Percentiles rank a stretch among this genome's conserved stretches.
These are phyloP conservation scores for Penicillium mononematosum DNA, from an alignment of 495 filamentous ascomycete genomes.

Conservation along the genomic window DNA sequence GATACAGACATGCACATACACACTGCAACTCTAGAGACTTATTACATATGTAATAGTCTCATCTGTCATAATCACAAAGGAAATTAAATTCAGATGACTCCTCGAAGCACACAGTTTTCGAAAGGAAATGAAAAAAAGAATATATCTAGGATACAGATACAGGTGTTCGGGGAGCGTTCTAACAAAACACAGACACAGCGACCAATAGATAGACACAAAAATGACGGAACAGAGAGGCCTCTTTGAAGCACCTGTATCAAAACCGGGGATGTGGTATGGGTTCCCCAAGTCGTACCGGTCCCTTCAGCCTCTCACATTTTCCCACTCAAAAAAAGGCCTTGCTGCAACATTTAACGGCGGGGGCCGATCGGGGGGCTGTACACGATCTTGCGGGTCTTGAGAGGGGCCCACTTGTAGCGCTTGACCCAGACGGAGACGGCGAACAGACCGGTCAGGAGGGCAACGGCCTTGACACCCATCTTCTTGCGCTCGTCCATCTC, in stretches of 20 bases:
- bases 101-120: constrained; percentile 44
- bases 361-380: constrained; percentile 69
- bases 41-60: background rate
- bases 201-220: constrained; percentile 37
- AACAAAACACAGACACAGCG: constrained; percentile 43
- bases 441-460: constrained; percentile 71
- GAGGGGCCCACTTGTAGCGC: constrained; percentile 94
- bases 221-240: constrained; percentile 30
- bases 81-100: constrained; percentile 42
- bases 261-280: constrained; percentile 27
- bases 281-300: constrained; percentile 33
- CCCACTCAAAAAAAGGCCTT: constrained; percentile 35
- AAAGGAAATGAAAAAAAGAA: constrained; percentile 40
- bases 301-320: constrained; percentile 35
- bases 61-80: constrained; percentile 37
- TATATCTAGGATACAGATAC: constrained; percentile 55
- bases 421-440: constrained; percentile 96
- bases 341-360: constrained; percentile 40
- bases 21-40: background rate
- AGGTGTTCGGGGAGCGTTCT: constrained; percentile 45
- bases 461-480: constrained; percentile 96
- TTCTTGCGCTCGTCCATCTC: constrained; percentile 99
- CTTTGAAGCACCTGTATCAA: constrained; percentile 26
- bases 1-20: background rate
- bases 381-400: constrained; percentile 93